Conservation (phyloP, 768 basidiomycete species). For the Lactarius deliciosus region DNA sequence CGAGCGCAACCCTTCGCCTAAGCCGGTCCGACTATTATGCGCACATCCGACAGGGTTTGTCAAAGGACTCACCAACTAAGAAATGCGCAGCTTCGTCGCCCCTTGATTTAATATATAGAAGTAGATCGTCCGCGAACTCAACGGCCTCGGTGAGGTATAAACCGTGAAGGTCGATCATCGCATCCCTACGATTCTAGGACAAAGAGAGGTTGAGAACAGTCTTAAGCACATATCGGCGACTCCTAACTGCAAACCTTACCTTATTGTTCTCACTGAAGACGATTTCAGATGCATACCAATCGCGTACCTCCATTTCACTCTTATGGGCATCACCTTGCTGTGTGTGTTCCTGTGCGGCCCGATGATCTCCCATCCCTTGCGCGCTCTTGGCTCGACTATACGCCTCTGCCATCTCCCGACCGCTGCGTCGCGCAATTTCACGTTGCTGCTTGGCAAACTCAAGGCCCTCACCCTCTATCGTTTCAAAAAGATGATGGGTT, state of each 20-base stretch:
- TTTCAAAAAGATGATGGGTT: neutral
- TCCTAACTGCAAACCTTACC: conserved; percentile 8
- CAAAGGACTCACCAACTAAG: conserved; percentile 17
- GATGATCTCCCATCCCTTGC: neutral
- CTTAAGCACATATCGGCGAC: neutral
- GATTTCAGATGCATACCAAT: conserved; percentile 9
- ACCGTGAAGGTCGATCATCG: conserved; percentile 16
- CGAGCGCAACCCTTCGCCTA: conserved; percentile 13
- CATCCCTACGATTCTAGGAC: conserved; percentile 1
- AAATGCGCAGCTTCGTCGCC: neutral
- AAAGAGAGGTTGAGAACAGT: neutral
- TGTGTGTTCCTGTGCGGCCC: neutral
- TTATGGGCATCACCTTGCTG: neutral
- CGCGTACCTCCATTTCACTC: neutral
- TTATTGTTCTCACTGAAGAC: conserved; percentile 14
- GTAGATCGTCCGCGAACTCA: conserved; percentile 1
- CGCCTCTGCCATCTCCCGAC: neutral
- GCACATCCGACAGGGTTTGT: neutral
- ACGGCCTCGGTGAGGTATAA: conserved; percentile 14
- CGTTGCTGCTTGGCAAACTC: neutral
- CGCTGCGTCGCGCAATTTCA: neutral
- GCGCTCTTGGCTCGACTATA: conserved; percentile 5
- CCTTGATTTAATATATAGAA: neutral
- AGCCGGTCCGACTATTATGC: neutral
- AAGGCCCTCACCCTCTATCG: neutral